Evolutionary conservation across 192 early-diverging fungal genomes (phyloP).

Genomic region (Coemansia sp.): DNA sequence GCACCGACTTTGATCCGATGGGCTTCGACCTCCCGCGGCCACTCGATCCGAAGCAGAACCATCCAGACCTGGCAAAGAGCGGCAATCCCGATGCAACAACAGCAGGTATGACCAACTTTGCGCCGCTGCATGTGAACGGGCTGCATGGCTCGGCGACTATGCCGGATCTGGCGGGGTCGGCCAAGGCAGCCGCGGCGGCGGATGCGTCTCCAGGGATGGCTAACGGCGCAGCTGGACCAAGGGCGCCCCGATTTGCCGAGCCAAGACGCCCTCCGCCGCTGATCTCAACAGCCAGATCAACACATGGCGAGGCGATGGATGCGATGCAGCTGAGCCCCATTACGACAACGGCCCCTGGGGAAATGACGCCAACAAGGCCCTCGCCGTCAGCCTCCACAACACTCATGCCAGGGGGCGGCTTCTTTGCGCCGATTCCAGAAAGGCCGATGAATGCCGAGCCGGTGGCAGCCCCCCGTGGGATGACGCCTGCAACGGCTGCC

Average conservation of each 20-base stretch:
- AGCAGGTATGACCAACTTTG: not conserved
- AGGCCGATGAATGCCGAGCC: not conserved
- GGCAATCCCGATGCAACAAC: not conserved
- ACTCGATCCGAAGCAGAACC: not conserved
- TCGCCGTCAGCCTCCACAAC: conserved; percentile 14
- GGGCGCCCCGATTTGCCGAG: conserved; percentile 13
- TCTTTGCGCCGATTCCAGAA: not conserved
- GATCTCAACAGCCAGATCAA: conserved; percentile 33
- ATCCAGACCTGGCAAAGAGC: not conserved
- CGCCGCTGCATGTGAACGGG: not conserved
- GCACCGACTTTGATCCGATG: conserved; percentile 43
- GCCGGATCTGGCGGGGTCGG: conserved; percentile 23
- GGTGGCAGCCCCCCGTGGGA: not conserved
- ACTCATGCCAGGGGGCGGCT: conserved; percentile 6
- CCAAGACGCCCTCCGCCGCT: conserved; percentile 49
- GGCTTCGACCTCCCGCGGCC: conserved; percentile 43
- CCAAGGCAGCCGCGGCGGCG: not conserved
- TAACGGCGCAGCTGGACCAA: not conserved
- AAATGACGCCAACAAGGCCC: conserved; percentile 12
- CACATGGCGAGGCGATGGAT: conserved; percentile 17
- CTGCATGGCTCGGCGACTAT: conserved; percentile 26
- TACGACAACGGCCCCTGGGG: not conserved
- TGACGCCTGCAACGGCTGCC: not conserved
- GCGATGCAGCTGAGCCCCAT: conserved; percentile 12
- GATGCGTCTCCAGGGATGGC: not conserved